Conservation (phyloP, 805 yeast genomes). For the Blastobotrys chiropterorum region DNA sequence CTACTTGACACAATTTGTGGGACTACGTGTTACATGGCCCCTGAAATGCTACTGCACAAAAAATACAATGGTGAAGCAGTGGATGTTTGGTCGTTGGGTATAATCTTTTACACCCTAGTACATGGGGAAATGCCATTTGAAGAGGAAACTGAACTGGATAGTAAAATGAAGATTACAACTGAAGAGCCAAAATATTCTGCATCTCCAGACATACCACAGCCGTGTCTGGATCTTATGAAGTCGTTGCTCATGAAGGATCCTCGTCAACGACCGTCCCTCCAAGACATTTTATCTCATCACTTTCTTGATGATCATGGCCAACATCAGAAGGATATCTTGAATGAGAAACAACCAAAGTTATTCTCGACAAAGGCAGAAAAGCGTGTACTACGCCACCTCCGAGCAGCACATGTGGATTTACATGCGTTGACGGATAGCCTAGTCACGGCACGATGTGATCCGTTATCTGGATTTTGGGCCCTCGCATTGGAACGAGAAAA, state of each 20-base stretch:
- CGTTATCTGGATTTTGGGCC: constrained; percentile 71
- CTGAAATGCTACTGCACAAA: constrained; percentile 66
- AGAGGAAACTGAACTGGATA: constrained; percentile 63
- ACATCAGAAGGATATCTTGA: constrained; percentile 36
- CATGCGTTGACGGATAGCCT: constrained; percentile 56
- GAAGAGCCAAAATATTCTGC: constrained; percentile 57
- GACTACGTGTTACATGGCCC: constrained; percentile 94
- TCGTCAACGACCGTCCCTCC: constrained; percentile 48
- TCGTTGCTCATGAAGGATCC: constrained; percentile 63
- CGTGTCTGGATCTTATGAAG: constrained; percentile 39
- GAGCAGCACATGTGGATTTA: constrained; percentile 56
- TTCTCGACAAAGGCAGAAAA: constrained; percentile 60
- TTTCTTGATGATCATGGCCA: constrained; percentile 44
- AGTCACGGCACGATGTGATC: constrained; percentile 54
- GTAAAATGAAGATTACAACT: constrained; percentile 53
- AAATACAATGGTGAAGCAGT: constrained; percentile 71
- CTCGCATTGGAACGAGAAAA: constrained; percentile 50
- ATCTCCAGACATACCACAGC: constrained; percentile 32
- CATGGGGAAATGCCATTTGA: constrained; percentile 90
- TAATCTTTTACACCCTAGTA: constrained; percentile 76
- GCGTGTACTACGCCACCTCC: constrained; percentile 51
- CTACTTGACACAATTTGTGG: constrained; percentile 84
- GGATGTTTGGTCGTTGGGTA: constrained; percentile 91
- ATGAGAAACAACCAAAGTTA: constrained; percentile 33
- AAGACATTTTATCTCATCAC: constrained; percentile 46